Evolutionary conservation across 306 rosid genomes (phyloP).

Genomic region (Malus sieversii): DNA sequence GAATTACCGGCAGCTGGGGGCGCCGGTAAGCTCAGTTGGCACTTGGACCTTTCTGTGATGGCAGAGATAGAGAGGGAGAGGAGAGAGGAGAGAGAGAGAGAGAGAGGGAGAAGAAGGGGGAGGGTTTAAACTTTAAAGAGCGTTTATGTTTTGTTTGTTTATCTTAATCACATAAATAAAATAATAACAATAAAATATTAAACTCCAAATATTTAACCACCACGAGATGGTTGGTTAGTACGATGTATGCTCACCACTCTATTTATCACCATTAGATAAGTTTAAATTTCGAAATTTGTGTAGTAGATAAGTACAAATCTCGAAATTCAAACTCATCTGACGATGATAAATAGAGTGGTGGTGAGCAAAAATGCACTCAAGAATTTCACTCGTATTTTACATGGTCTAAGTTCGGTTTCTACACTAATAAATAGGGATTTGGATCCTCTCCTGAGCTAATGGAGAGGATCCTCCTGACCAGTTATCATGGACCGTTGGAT

Average conservation of each 20-base stretch:
- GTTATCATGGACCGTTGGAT: too few species aligned
- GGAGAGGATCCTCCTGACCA: too few species aligned
- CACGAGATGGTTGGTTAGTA: rapidly evolving
- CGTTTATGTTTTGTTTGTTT: not conserved
- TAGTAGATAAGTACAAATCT: too few species aligned
- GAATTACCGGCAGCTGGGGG: not conserved
- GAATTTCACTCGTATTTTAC: rapidly evolving
- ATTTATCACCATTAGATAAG: too few species aligned
- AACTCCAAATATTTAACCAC: not conserved
- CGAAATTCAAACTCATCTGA: too few species aligned
- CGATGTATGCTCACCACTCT: rapidly evolving
- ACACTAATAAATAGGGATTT: rapidly evolving
- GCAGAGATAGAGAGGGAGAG: not conserved
- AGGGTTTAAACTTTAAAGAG: constrained; percentile 6
- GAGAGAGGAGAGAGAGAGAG: not conserved
- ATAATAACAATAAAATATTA: not conserved
- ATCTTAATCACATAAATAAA: not conserved
- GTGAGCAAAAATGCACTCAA: too few species aligned
- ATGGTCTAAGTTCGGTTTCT: rapidly evolving
- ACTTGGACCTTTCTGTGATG: not conserved
- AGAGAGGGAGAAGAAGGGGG: not conserved
- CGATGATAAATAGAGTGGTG: too few species aligned
- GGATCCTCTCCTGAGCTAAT: too few species aligned
- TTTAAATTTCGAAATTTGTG: too few species aligned
- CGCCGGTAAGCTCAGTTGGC: constrained; percentile 2